Evolutionary conservation across 768 basidiomycete genomes (phyloP).

Genomic region (Collybia sordida): DNA sequence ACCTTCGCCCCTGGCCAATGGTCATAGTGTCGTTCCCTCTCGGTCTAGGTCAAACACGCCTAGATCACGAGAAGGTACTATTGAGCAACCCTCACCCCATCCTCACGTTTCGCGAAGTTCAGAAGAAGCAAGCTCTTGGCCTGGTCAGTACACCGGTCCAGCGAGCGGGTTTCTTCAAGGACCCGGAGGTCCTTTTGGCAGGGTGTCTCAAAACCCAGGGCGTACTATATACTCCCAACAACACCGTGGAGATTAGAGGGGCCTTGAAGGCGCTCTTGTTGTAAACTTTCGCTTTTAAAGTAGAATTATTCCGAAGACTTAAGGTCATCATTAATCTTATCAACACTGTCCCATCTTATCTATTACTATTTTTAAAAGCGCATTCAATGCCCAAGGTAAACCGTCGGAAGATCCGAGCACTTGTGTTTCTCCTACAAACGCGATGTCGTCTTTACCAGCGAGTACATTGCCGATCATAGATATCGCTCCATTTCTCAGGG

Average conservation of each 20-base stretch:
- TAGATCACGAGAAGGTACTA: conserved; percentile 16
- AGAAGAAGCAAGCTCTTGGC: conserved; percentile 20
- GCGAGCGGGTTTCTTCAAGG: conserved; percentile 51
- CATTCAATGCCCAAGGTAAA: not conserved
- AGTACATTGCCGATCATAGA: conserved; percentile 66
- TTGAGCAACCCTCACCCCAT: conserved; percentile 13
- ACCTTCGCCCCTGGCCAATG: conserved; percentile 22
- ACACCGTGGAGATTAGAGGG: conserved; percentile 13
- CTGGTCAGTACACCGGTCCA: conserved; percentile 46
- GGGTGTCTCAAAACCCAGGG: conserved; percentile 46
- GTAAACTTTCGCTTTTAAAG: not conserved
- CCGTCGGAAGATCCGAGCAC: not conserved
- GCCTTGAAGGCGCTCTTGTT: not conserved
- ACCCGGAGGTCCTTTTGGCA: conserved; percentile 38
- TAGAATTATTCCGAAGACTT: conserved; percentile 7
- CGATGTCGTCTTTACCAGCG: conserved; percentile 11
- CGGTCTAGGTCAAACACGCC: conserved; percentile 22
- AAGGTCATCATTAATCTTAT: conserved; percentile 16
- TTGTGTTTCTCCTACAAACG: not conserved
- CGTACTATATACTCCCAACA: conserved; percentile 64
- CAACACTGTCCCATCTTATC: conserved; percentile 9
- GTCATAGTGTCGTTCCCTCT: conserved; percentile 17
- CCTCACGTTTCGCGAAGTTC: conserved; percentile 15
- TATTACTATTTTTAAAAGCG: conserved; percentile 6
- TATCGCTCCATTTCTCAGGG: conserved; percentile 61